Evolutionary conservation across 1,284 basidiomycete genomes (phyloP).

Genomic region (Malassezia brasiliensis): DNA sequence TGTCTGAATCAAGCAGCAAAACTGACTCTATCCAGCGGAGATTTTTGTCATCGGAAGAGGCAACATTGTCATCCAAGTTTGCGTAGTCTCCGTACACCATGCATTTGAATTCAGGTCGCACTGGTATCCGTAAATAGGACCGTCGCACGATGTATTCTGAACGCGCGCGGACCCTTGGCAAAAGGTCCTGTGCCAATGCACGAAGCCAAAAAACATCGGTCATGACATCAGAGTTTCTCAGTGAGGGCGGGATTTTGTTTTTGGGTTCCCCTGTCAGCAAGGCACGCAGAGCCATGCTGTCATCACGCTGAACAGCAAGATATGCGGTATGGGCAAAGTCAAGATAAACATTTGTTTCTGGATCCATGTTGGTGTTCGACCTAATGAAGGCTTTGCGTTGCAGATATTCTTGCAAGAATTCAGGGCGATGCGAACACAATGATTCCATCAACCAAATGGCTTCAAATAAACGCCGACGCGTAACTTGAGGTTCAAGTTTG

Average conservation of each 20-base stretch:
- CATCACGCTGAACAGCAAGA: neutral
- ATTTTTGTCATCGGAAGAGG: neutral
- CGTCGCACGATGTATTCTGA: neutral
- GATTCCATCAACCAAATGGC: slow-evolving; percentile 11
- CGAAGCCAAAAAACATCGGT: neutral
- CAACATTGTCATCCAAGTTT: too few relatives aligned
- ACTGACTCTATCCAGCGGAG: slow-evolving; percentile 3
- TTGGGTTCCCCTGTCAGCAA: neutral
- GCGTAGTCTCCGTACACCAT: neutral
- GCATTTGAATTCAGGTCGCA: neutral
- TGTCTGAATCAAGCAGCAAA: neutral
- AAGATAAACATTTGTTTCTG: neutral
- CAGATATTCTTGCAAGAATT: slow-evolving; percentile 9
- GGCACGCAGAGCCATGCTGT: neutral
- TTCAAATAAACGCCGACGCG: neutral
- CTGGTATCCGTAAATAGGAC: slow-evolving; percentile 10
- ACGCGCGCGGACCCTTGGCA: neutral
- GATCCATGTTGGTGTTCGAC: neutral
- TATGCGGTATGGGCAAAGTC: neutral
- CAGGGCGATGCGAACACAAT: slow-evolving; percentile 1
- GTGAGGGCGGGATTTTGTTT: neutral
- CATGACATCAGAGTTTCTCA: neutral
- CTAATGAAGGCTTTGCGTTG: neutral
- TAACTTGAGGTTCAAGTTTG: too few relatives aligned
- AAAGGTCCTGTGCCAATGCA: neutral